Base-by-base conservation (phyloP, 2,329 filamentous ascomycete species). In the Nemania abortiva region DNA sequence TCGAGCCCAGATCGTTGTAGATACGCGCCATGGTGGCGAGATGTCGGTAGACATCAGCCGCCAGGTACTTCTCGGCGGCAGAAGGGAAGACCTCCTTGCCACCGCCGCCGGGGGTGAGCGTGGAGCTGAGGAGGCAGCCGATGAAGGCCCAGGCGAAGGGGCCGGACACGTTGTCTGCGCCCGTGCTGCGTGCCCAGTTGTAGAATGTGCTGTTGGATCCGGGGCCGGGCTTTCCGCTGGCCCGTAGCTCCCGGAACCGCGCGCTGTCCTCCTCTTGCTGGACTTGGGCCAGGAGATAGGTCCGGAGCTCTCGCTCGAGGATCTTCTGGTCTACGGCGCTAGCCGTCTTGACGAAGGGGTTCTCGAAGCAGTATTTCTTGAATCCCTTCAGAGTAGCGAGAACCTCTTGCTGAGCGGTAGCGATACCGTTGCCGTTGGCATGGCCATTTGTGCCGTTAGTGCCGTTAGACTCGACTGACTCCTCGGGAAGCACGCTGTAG, bases 1-100 rank as follows among this genome's bases (percentile, higher is more conserved):
- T 27, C 3, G 77, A 81, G 0, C 79, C 79, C 22, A 75, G 76
- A 69, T 81, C 79, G 37, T 82, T 81, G 65, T 81, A 81, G 66
- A 76, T 74, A 42, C 73, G 75, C 61, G 73, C 79, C 72, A 78
- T 70, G 29, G 72, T 74, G 11, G 77, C 70, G 7, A 78, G 74
- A 66, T 72, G 72, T 13, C 69, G 63, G 31, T 64, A 68, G 15
- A 70, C 56, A 42, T 68, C 67, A 13, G 63, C 57, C 3, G 72
- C 70, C 20, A 69, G 34, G 54, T 71, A 74, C n/a, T 72, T 73
- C 56, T 71, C 65, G n/a, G 50, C 55, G 2, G 69, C 70, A 18
- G 66, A 67, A 11, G 72, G 61, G 65, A 73, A 72, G 13, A 70
- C 65, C 0, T 74, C 70, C 49, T 64, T 65, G 20, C 68, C 70